Percentiles rank a stretch among this genome's conserved stretches.
Conservation (phyloP, 2,329 filamentous ascomycete genomes). For the Podosphaera fusca region DNA sequence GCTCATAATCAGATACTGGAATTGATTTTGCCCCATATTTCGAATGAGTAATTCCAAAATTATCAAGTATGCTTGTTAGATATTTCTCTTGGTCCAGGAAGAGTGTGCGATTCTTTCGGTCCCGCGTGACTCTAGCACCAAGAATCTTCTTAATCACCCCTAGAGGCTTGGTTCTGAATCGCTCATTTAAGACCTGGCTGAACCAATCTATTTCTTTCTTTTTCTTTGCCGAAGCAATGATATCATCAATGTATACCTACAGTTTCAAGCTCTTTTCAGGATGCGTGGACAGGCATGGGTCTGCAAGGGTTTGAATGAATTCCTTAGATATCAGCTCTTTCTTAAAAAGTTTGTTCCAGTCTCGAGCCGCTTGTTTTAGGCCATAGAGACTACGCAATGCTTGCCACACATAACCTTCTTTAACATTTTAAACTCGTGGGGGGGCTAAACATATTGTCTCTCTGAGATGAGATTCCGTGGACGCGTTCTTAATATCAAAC, state of each 20-base stretch:
- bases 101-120: background rate
- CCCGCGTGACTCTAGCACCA: background rate
- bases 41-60: background rate
- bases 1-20: background rate
- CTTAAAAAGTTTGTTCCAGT: background rate
- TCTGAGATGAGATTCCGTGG: background rate
- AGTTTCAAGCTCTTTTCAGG: background rate
- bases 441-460: background rate
- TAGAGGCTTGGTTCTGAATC: background rate
- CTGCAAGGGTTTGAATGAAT: background rate
- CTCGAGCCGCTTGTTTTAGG: background rate
- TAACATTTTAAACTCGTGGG: background rate
- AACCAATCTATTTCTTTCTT: background rate
- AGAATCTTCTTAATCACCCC: conserved; percentile 1
- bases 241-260: background rate
- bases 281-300: background rate
- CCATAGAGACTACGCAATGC: background rate
- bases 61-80: background rate
- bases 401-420: background rate
- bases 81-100: background rate
- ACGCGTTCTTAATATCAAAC: too few relatives aligned
- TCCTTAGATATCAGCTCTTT: background rate
- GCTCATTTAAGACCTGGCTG: background rate
- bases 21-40: background rate
- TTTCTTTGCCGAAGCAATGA: background rate